Evolutionary conservation across 352 stramenopile genomes (phyloP), one percentile per base, ranked within the genome.

Genomic region (Paralagenidium karlingii): DNA sequence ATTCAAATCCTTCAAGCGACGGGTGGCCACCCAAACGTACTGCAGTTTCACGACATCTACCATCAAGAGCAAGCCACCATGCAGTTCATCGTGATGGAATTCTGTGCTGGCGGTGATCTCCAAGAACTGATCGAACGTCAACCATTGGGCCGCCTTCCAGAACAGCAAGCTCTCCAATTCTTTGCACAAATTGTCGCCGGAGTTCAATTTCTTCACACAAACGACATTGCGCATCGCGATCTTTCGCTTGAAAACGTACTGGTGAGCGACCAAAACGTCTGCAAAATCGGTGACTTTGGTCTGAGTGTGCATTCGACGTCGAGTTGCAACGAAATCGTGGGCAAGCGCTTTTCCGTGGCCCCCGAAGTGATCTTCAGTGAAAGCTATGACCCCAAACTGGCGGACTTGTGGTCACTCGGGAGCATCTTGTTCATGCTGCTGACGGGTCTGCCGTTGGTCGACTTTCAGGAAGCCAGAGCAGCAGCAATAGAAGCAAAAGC

Each of bases 231-330:
- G 53, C 97, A 98, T 69, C 78, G 95, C 26, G 94, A 99, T 59
- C 68, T 99, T 21, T 99, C 98, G 68, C 89, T 97, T 26, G 95
- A 99, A 58, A 99, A 99, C 55, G 90, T 99, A 27, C 59, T 99
- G 11, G 78, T 99, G 18, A 58, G 55, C 8, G 81, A 70, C 9
- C 54, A 52, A 18, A 47, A 63, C 0, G 69, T 73, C 34, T 39
- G 73, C 31, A 87, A 87, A 44, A 60, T 87, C 13, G 67, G 68
- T 0, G 74, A 87, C 39, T 55, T 55, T 45, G 47, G 47, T 2
- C 20, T 55, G 2, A 38, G 33, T 3, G 47, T 26, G 9, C 13
- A 24, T 7, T n/a, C 44, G 29, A 13, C 38, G n/a, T n/a, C 22
- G 9, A 34, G 31, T 10, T 29, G 26, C 9, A 25, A 13, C n/a